Evolutionary conservation across 192 early-diverging fungal genomes (phyloP).

Genomic region (Polychytrium aggregatum): DNA sequence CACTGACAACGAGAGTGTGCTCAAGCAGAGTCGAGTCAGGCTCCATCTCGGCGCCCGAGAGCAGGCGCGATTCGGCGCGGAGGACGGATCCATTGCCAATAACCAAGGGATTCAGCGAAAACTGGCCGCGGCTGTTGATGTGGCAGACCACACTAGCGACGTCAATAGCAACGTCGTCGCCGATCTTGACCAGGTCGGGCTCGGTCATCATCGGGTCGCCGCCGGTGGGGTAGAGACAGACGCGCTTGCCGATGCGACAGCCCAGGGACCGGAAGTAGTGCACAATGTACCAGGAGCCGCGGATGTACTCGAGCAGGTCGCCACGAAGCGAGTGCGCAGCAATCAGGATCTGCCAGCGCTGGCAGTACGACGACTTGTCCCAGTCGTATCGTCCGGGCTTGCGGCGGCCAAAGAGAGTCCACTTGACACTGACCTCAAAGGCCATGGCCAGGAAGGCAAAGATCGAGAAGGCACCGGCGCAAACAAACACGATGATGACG

Average conservation of each 20-base stretch:
- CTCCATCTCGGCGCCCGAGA: no score
- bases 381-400: slow-evolving; percentile 28
- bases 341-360: slow-evolving; percentile 33
- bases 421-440: slow-evolving; percentile 22
- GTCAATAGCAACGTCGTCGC: slow-evolving; percentile 27
- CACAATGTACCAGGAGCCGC: slow-evolving; percentile 24
- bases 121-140: no score
- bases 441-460: slow-evolving; percentile 3
- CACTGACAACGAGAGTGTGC: no score
- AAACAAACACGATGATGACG: slow-evolving; percentile 5
- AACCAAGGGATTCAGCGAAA: slow-evolving; percentile 24
- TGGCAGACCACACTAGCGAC: slow-evolving; percentile 29
- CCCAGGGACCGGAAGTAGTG: slow-evolving; percentile 30
- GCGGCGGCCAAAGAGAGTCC: slow-evolving; percentile 24
- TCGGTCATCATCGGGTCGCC: slow-evolving; percentile 43
- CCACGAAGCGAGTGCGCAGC: slow-evolving; percentile 13
- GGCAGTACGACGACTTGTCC: slow-evolving; percentile 36
- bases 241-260: slow-evolving; percentile 23
- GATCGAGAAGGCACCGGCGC: background rate
- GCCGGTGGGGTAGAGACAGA: slow-evolving; percentile 33
- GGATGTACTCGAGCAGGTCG: slow-evolving; percentile 19
- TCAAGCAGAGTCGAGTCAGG: no score
- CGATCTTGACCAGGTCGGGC: slow-evolving; percentile 33
- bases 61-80: slow-evolving; percentile 23
- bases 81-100: slow-evolving; percentile 25